Evolutionary conservation across 441 rosid species (phyloP).

Genomic region (Adansonia rubrostipa): DNA sequence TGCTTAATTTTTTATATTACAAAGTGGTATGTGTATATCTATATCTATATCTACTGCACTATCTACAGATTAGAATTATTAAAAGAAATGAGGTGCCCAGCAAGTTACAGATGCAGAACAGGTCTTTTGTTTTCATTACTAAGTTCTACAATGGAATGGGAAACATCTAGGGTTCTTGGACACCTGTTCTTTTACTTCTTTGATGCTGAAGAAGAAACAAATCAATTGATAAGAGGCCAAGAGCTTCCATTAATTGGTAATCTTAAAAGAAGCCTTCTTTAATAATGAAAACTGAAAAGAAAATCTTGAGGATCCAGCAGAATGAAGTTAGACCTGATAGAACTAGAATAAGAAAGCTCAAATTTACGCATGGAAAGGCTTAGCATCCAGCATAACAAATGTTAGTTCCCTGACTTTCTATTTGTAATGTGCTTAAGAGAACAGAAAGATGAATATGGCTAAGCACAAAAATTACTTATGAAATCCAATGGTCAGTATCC

Average conservation of each 20-base stretch:
- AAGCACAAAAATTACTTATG: conserved; percentile 15
- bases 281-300: neutral
- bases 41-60: conserved; percentile 1
- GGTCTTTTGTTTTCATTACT: neutral
- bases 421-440: neutral
- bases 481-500: neutral
- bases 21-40: no score
- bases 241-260: neutral
- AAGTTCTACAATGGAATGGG: neutral
- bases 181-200: neutral
- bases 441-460: neutral
- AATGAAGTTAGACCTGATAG: neutral
- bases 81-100: neutral
- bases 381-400: neutral
- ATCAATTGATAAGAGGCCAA: conserved; percentile 8
- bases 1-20: neutral
- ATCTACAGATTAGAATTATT: conserved; percentile 13
- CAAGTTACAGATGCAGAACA: neutral
- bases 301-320: conserved; percentile 14
- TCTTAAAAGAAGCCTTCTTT: neutral
- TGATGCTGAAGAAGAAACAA: conserved; percentile 2
- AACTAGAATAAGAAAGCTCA: neutral
- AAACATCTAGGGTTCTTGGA: neutral
- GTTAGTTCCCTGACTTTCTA: neutral
- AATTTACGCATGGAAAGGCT: neutral